Evolutionary conservation across 2,329 filamentous ascomycete genomes (phyloP).

Genomic region (Coleophoma cylindrospora): DNA sequence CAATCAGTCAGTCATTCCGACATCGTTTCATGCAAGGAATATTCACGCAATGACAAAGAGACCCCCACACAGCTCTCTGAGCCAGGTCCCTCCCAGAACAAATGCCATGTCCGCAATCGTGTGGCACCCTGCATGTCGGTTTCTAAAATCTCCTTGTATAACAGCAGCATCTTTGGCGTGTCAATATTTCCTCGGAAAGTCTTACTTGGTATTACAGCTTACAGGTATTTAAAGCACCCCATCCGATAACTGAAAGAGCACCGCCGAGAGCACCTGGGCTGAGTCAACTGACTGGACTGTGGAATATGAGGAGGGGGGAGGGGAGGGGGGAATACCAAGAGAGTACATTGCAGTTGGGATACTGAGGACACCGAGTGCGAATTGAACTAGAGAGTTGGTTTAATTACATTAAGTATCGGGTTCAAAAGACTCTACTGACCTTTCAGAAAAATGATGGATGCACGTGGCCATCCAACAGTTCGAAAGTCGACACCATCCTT

Average conservation of each 20-base stretch:
- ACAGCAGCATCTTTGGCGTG: constrained; percentile 30
- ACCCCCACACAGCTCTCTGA: constrained; percentile 46
- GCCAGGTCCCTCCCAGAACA: constrained; percentile 43
- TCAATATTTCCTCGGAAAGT: constrained; percentile 3
- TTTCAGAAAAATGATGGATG: constrained; percentile 40
- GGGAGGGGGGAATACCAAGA: constrained; percentile 11
- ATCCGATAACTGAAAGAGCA: constrained; percentile 34
- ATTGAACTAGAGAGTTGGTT: constrained; percentile 11
- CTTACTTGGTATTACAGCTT: constrained; percentile 7
- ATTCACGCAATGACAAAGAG: constrained; percentile 45
- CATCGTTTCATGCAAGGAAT: background rate
- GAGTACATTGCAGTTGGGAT: constrained; percentile 36
- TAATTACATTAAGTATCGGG: background rate
- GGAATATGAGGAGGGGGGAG: background rate
- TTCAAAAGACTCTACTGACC: background rate
- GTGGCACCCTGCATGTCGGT: constrained; percentile 42
- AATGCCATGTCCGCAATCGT: constrained; percentile 52
- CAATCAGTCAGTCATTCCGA: background rate
- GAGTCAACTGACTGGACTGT: background rate
- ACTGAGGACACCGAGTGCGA: constrained; percentile 34
- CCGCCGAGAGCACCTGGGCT: constrained; percentile 30
- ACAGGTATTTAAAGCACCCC: constrained; percentile 22
- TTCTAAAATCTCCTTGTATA: constrained; percentile 44
- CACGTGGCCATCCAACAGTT: constrained; percentile 41
- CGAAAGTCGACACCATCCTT: constrained; percentile 38